Conservation (phyloP, 164 flowering plant genomes). For the Dillenia suffruticosa region DNA sequence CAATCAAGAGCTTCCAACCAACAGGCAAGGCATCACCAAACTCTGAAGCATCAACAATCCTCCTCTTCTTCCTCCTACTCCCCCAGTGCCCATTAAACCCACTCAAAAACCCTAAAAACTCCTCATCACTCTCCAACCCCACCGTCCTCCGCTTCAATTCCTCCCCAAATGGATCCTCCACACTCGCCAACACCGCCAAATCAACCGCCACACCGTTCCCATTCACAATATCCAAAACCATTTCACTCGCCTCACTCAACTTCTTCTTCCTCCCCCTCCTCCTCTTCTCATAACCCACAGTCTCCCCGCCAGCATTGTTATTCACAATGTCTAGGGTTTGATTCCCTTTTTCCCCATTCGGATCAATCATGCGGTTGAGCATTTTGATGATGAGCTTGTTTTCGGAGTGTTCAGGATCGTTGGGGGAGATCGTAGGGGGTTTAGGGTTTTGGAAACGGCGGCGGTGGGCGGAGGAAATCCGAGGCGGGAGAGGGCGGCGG, state of each 20-base stretch:
- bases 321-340: too few species aligned
- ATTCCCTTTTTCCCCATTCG: too few species aligned
- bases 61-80: constrained; percentile 58
- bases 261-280: constrained; percentile 29
- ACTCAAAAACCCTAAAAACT: constrained; percentile 35
- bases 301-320: too few species aligned
- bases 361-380: constrained; percentile 16
- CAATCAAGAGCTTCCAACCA: constrained; percentile 57
- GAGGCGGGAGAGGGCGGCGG: constrained; percentile 15
- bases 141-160: constrained; percentile 47
- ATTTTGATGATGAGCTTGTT: constrained; percentile 24
- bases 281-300: constrained; percentile 15
- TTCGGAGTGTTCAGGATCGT: constrained; percentile 19
- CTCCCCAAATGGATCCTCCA: constrained; percentile 31
- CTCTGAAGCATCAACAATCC: constrained; percentile 39
- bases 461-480: constrained; percentile 13
- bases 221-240: constrained; percentile 1
- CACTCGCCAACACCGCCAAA: constrained; percentile 23
- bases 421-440: constrained; percentile 6
- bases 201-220: constrained; percentile 36
- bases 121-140: constrained; percentile 43
- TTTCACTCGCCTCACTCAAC: constrained; percentile 6
- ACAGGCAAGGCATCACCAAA: constrained; percentile 45
- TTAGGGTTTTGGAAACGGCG: constrained; percentile 23
- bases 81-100: constrained; percentile 57